Evolutionary conservation across 306 rosid genomes (phyloP), one percentile per base, ranked within the genome.

Genomic region (Begonia loranthoides): DNA sequence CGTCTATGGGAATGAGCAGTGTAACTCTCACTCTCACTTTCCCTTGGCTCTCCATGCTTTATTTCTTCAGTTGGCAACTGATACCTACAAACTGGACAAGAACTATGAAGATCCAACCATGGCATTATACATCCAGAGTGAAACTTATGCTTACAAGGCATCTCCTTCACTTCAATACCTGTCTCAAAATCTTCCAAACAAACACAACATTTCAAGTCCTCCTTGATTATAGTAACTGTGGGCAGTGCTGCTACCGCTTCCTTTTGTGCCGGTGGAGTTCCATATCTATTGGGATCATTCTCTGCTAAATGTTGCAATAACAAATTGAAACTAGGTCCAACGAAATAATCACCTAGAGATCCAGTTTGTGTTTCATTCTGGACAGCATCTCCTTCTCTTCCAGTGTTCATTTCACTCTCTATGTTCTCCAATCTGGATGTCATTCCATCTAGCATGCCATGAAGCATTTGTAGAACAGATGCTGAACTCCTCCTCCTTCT

Each of bases 71-170:
- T 49, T 34, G 79, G 83, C 72, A 86, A 57, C 56, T 77, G 87
- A 69, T 59, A 76, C 79, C 88, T 69, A 68, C 95, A 85, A 51
- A 81, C 87, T 10, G 95, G 92, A 61, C 94, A 84, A 21, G 89
- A 84, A 70, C 87, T 80, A 67, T 80, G 94, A 65, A 80, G 87
- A 58, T 81, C 92, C 55, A 85, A 68, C 95, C 95, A 85, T 13
- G 92, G 92, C 16, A 86, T 64, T 56, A 86, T 81, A 57, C 95
- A 86, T 13, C 54, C 79, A 14, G 53, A 56, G 56, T 85, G 93
- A 66, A 81, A 81, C 53, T 66, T 85, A 65, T 85, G 95, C 75
- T 69, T 85, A 51, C 95, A 85, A 12, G 95, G 95, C 92, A 85
- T 79, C 74, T 85, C 73, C 58, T 76, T 85, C 3, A 87, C 95